These are phyloP conservation scores for Cudoniella acicularis DNA, from an alignment of 495 filamentous ascomycete species.

Conservation along the genomic window DNA sequence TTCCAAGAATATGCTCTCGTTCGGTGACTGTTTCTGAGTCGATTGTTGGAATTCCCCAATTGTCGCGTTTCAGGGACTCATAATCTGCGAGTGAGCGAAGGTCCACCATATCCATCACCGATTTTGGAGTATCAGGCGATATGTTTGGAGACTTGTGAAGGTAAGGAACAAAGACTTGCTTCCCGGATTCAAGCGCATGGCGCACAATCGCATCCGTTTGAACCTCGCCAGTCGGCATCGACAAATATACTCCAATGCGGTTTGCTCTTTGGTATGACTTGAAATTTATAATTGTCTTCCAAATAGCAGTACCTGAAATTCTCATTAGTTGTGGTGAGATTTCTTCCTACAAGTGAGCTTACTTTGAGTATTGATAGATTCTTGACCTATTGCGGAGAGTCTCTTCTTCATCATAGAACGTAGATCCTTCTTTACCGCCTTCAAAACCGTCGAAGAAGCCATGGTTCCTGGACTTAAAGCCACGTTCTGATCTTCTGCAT, in stretches of 20 bases:
- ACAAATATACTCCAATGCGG: constrained; percentile 81
- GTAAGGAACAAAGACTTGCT: constrained; percentile 88
- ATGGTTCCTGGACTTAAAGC: constrained; percentile 6
- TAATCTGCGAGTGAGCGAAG: constrained; percentile 71
- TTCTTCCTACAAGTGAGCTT: constrained; percentile 8
- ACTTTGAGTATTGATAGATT: constrained; percentile 67
- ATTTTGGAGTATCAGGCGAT: constrained; percentile 41
- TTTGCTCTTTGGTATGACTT: constrained; percentile 62
- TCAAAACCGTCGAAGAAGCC: constrained; percentile 39
- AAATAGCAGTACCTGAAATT: constrained; percentile 52
- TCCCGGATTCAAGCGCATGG: constrained; percentile 72
- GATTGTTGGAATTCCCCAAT: constrained; percentile 90
- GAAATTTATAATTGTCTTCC: constrained; percentile 32
- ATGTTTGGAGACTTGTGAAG: constrained; percentile 53
- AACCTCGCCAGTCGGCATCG: constrained; percentile 84
- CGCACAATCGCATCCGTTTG: constrained; percentile 75
- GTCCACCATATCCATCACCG: constrained; percentile 91
- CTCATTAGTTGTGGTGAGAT: constrained; percentile 4
- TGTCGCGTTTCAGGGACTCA: constrained; percentile 67
- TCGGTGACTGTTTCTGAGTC: constrained; percentile 53
- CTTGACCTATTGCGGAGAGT: constrained; percentile 52
- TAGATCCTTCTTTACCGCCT: constrained; percentile 69
- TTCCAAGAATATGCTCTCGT: constrained; percentile 67
- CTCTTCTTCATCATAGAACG: constrained; percentile 63
- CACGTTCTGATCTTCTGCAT: too few relatives aligned